A percentile compares a stretch with the other conserved stretches of the same genome.
Evolutionary conservation across 306 rosid genomes (phyloP).

Genomic region (Lathyrus tuberosus): DNA sequence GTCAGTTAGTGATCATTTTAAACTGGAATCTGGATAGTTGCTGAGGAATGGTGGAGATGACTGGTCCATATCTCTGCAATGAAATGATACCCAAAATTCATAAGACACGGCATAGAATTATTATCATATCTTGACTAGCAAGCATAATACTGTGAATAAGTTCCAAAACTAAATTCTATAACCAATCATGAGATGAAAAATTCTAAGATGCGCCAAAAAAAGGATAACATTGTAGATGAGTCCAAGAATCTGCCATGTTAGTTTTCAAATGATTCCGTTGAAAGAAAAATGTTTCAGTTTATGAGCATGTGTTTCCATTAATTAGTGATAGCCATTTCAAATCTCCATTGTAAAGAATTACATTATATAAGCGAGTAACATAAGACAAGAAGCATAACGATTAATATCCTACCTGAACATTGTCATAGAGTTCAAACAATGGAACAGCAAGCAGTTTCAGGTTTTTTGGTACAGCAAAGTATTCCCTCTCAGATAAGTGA

Average conservation of each 20-base stretch:
- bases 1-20: conserved; percentile 89
- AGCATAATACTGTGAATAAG: conserved; percentile 6
- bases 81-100: conserved; percentile 29
- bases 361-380: neutral
- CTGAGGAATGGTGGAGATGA: conserved; percentile 96
- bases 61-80: conserved; percentile 95
- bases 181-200: conserved; percentile 2
- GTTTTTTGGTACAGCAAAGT: conserved; percentile 96
- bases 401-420: conserved; percentile 74
- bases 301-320: conserved; percentile 1
- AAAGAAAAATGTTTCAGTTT: conserved; percentile 14
- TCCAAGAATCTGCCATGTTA: neutral
- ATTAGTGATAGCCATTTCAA: conserved; percentile 18
- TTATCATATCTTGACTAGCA: conserved; percentile 15
- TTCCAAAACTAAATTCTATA: neutral
- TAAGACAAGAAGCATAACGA: conserved; percentile 22
- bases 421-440: conserved; percentile 97
- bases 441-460: conserved; percentile 97
- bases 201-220: neutral
- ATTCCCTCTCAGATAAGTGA: conserved; percentile 96
- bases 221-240: conserved; percentile 5
- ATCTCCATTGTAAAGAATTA: conserved; percentile 2
- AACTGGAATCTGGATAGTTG: conserved; percentile 98
- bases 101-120: conserved; percentile 1
- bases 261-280: conserved; percentile 12